Conservation (phyloP, 163 green algal genomes). For the Volvox carteri region DNA sequence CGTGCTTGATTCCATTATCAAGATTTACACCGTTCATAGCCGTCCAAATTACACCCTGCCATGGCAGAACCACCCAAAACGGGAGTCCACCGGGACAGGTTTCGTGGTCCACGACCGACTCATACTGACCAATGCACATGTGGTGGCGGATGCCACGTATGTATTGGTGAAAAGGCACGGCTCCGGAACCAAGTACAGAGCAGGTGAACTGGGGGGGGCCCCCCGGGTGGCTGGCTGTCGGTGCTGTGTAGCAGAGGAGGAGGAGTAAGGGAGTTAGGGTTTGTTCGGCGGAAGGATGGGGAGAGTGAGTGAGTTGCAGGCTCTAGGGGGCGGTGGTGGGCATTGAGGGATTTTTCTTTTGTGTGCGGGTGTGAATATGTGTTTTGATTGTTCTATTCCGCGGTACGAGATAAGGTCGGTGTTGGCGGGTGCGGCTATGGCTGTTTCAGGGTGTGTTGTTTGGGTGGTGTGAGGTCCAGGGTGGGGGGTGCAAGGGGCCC, state of each 20-base stretch:
- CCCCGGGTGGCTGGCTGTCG: background rate
- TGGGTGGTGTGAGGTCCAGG: no score
- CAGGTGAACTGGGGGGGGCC: constrained; percentile 8
- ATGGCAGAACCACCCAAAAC: constrained; percentile 79
- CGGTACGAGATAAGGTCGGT: background rate
- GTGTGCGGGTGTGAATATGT: background rate
- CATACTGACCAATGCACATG: constrained; percentile 82
- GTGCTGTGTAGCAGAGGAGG: background rate
- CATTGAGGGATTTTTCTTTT: no score
- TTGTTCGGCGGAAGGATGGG: background rate
- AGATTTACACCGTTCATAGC: constrained; percentile 76
- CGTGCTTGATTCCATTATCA: constrained; percentile 79
- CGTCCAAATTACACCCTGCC: constrained; percentile 77
- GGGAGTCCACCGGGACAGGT: constrained; percentile 73
- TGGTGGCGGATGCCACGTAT: constrained; percentile 75
- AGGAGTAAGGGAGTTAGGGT: background rate
- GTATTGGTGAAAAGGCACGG: constrained; percentile 77
- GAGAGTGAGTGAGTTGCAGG: no score
- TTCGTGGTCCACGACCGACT: constrained; percentile 74
- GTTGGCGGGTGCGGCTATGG: background rate
- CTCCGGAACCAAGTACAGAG: constrained; percentile 70
- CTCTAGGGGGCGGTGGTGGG: no score
- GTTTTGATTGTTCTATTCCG: no score
- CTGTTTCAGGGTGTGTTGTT: no score
- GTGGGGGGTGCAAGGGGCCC: no score